phyloP scores from a whole-genome alignment of 257 asterid species.

The Pogostemon cablin region DNA sequence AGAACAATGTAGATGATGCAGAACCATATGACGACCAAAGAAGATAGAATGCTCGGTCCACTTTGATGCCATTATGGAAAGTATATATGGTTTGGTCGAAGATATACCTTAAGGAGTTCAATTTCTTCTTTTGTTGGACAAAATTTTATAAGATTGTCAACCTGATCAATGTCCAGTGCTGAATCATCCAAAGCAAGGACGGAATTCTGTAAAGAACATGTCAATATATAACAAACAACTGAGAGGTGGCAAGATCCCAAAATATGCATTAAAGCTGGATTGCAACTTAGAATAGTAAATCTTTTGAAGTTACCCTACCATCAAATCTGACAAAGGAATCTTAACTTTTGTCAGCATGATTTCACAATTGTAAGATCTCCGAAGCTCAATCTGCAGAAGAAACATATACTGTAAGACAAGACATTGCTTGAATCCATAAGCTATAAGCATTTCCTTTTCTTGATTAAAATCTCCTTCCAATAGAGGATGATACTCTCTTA shows the following conservation, averaged over 20 bases:
- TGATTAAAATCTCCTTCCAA: not conserved
- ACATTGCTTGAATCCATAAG: slow-evolving; percentile 16
- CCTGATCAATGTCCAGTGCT: slow-evolving; percentile 79
- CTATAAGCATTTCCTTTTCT: not conserved
- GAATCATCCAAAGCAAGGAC: slow-evolving; percentile 84
- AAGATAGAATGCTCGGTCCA: not conserved
- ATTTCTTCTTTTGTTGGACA: slow-evolving; percentile 92
- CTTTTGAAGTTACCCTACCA: slow-evolving; percentile 48
- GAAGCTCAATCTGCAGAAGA: slow-evolving; percentile 71
- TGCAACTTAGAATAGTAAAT: not conserved
- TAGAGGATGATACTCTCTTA: slow-evolving; percentile 30
- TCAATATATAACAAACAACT: slow-evolving; percentile 12
- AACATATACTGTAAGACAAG: slow-evolving; percentile 9
- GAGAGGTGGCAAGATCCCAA: not conserved
- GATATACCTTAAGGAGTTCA: slow-evolving; percentile 72
- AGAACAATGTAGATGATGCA: not conserved
- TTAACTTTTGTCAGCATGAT: slow-evolving; percentile 90
- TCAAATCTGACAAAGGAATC: slow-evolving; percentile 76
- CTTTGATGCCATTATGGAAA: not conserved
- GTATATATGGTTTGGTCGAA: slow-evolving; percentile 16
- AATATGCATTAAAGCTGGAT: not conserved
- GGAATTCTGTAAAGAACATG: slow-evolving; percentile 51
- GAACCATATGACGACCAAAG: slow-evolving; percentile 1
- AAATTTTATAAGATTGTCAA: slow-evolving; percentile 83
- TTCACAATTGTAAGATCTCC: slow-evolving; percentile 92